Evolutionary conservation across 495 filamentous ascomycete species (phyloP).

Genomic region (Lophium mytilinum): DNA sequence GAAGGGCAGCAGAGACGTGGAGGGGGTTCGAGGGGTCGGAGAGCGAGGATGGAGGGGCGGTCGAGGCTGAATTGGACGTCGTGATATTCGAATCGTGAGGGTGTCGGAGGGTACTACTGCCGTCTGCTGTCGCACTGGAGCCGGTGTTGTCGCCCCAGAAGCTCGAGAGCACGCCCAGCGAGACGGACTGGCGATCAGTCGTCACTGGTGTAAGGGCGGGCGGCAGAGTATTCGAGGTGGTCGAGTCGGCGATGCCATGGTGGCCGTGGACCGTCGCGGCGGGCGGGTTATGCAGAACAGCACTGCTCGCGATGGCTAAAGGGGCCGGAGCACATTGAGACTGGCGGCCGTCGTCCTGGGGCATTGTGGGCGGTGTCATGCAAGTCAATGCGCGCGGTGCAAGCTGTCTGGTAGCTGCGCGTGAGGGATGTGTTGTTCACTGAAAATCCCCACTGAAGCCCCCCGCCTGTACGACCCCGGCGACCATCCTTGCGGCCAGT

Average conservation of each 20-base stretch:
- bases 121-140: not conserved
- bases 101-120: constrained; percentile 10
- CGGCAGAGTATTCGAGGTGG: constrained; percentile 5
- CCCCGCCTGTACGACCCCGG: too few species aligned
- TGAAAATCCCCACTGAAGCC: too few species aligned
- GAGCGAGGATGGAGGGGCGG: not conserved
- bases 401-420: constrained; percentile 7
- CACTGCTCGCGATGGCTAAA: not conserved
- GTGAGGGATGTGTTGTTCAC: constrained; percentile 18
- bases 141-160: constrained; percentile 14
- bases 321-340: not conserved
- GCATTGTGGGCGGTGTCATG: constrained; percentile 22
- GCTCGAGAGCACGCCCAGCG: constrained; percentile 19
- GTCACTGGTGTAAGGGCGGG: constrained; percentile 22
- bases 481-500: not conserved
- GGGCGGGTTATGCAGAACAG: constrained; percentile 1
- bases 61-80: not conserved
- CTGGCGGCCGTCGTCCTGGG: not conserved
- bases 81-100: constrained; percentile 1
- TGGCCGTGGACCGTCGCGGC: constrained; percentile 5
- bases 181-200: constrained; percentile 17
- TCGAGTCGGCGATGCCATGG: constrained; percentile 8
- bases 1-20: constrained; percentile 23
- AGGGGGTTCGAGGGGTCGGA: not conserved
- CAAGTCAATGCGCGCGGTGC: constrained; percentile 23